phyloP scores from a whole-genome alignment of 345 rosid genomes.

The Sonneratia alba region DNA sequence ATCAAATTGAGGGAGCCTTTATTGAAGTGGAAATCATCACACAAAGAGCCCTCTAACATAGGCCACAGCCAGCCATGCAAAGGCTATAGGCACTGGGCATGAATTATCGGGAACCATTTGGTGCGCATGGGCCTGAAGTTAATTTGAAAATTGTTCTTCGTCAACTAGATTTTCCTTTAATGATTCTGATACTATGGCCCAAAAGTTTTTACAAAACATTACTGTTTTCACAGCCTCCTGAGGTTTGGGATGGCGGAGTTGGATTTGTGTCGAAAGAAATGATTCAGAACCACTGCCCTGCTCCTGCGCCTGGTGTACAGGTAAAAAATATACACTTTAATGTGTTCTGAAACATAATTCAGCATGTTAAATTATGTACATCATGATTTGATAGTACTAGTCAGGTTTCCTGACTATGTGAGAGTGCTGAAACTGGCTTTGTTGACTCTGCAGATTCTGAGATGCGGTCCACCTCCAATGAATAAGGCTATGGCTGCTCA shows the following conservation, averaged over 20 bases:
- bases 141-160: too few relatives aligned
- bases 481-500: conserved; percentile 94
- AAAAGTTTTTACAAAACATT: not conserved
- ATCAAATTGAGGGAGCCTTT: too few relatives aligned
- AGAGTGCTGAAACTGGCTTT: not conserved
- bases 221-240: conserved; percentile 59
- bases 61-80: too few relatives aligned
- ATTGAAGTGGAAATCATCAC: too few relatives aligned
- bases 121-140: too few relatives aligned
- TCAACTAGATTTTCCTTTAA: not conserved
- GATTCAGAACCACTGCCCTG: conserved; percentile 70
- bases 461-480: conserved; percentile 99
- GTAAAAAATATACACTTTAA: conserved; percentile 13
- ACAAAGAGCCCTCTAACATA: too few relatives aligned
- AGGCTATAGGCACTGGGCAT: too few relatives aligned
- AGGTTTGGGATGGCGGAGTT: conserved; percentile 82
- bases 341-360: too few relatives aligned
- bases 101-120: too few relatives aligned
- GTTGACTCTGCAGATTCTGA: conserved; percentile 45
- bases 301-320: conserved; percentile 65
- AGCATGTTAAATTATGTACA: too few relatives aligned
- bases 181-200: not conserved
- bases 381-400: too few relatives aligned
- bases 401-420: not conserved
- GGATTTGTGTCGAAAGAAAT: conserved; percentile 91